Evolutionary conservation across 169 alveolate genomes (phyloP).

Genomic region (Plasmodium gallinaceum): DNA sequence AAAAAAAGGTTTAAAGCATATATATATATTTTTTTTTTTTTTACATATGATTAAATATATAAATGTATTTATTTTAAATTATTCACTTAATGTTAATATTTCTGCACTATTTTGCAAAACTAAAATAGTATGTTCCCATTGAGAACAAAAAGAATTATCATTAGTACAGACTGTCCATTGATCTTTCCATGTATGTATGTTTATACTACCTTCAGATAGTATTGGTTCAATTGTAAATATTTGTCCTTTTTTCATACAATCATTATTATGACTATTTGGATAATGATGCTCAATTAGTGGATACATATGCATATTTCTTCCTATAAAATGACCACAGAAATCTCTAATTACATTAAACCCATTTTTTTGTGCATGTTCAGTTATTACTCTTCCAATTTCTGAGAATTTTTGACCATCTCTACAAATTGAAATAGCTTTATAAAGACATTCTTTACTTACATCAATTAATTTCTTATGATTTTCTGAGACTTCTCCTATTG

Average conservation of each 20-base stretch:
- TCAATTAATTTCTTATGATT: slow-evolving; percentile 75
- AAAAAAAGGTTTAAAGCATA: background rate
- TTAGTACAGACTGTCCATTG: slow-evolving; percentile 93
- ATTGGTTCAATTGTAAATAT: slow-evolving; percentile 94
- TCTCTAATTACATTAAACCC: slow-evolving; percentile 90
- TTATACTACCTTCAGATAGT: slow-evolving; percentile 88
- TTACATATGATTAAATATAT: background rate
- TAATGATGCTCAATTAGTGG: slow-evolving; percentile 91
- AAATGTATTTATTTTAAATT: background rate
- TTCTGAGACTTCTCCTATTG: slow-evolving; percentile 81
- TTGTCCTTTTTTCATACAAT: slow-evolving; percentile 87
- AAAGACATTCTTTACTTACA: slow-evolving; percentile 86
- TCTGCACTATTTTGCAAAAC: slow-evolving; percentile 92
- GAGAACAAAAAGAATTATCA: slow-evolving; percentile 91
- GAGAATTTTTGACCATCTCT: slow-evolving; percentile 91
- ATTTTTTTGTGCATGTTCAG: slow-evolving; percentile 85
- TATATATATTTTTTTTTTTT: background rate
- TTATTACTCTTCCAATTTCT: slow-evolving; percentile 90
- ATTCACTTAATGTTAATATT: slow-evolving; percentile 85
- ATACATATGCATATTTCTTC: slow-evolving; percentile 92
- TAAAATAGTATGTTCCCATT: slow-evolving; percentile 94
- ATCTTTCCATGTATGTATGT: slow-evolving; percentile 91
- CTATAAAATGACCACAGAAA: slow-evolving; percentile 96
- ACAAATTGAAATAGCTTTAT: slow-evolving; percentile 89
- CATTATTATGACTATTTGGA: slow-evolving; percentile 80